Base-by-base conservation (phyloP, 305 asterid genomes). In the Plantago coronopus region DNA sequence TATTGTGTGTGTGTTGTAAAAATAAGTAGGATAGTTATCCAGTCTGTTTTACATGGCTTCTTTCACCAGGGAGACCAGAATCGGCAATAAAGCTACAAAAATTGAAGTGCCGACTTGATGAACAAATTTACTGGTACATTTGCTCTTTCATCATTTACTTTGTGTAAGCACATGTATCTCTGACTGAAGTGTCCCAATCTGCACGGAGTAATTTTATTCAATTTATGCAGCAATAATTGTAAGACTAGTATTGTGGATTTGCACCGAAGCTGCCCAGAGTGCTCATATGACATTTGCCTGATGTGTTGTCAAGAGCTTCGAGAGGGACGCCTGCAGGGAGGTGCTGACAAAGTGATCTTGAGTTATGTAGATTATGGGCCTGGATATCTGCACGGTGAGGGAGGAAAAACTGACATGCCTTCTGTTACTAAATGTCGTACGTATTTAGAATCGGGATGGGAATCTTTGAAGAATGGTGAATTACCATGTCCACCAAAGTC, bases 211-310 rank as follows among this genome's bases (percentile, higher is more conserved):
- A 29, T 5, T 51, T 45, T 59, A 19, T 19, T 34, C 1, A 46
- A 29, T 54, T 56, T 42, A 58, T 75, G 71, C 80, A 75, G 80
- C 23, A 54, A 75, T 66, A 59, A 59, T 51, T 75, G 80, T 62
- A 60, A 48, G 44, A 66, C 74, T 47, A 57, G 67, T 23, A 67
- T 75, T 54, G 70, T 63, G 64, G 80, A 75, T 69, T 61, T 54
- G 17, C 75, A 76, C 27, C 61, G 72, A 58, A 76, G 75, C 64
- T 76, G 80, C 49, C 63, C 72, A 19, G 7, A 14, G 17, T 76
- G 80, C 62, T 43, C 64, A 9, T 72, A 60, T 50, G 72, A 76
- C 40, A 66, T 76, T 13, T 76, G 80, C 63, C 69, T 72, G 12
- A 48, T 43, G 15, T 76, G 80, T 72, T 76, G 72, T 63, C 64